These are phyloP conservation scores for Agapanthus africanus DNA, from an alignment of 106 monocot genomes.

Conservation along the genomic window DNA sequence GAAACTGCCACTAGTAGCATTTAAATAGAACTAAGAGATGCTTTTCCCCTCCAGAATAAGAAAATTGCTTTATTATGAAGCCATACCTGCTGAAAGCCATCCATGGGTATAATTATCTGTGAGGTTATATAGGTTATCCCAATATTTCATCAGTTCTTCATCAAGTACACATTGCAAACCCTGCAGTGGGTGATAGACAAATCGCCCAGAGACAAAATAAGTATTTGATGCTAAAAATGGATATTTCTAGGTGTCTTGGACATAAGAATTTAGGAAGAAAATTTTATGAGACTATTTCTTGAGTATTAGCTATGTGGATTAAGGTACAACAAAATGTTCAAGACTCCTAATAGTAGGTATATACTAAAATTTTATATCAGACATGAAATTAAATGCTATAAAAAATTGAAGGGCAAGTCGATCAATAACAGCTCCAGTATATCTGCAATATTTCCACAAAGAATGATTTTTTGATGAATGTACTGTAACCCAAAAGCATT, in stretches of 20 bases:
- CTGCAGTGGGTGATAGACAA: constrained; percentile 25
- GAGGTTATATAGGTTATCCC: constrained; percentile 64
- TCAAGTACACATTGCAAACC: constrained; percentile 65
- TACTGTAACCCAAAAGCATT: background rate
- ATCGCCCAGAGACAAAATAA: too few relatives aligned
- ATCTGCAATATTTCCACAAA: background rate
- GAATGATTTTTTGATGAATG: background rate
- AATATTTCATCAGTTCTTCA: constrained; percentile 46
- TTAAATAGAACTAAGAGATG: background rate
- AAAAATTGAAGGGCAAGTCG: background rate
- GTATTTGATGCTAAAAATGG: too few relatives aligned
- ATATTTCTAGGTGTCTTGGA: background rate
- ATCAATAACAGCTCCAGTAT: background rate
- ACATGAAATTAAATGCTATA: background rate
- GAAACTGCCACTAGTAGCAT: background rate
- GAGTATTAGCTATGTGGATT: background rate
- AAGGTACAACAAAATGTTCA: background rate
- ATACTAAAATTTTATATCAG: background rate
- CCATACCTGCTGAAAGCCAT: constrained; percentile 85
- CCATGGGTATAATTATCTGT: constrained; percentile 77
- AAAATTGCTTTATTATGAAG: constrained; percentile 1
- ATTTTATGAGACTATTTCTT: background rate
- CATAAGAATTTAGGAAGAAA: background rate
- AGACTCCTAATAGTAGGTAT: background rate
- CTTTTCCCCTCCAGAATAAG: too few relatives aligned